Evolutionary conservation across 306 rosid genomes (phyloP).

Genomic region (Luffa acutangula): DNA sequence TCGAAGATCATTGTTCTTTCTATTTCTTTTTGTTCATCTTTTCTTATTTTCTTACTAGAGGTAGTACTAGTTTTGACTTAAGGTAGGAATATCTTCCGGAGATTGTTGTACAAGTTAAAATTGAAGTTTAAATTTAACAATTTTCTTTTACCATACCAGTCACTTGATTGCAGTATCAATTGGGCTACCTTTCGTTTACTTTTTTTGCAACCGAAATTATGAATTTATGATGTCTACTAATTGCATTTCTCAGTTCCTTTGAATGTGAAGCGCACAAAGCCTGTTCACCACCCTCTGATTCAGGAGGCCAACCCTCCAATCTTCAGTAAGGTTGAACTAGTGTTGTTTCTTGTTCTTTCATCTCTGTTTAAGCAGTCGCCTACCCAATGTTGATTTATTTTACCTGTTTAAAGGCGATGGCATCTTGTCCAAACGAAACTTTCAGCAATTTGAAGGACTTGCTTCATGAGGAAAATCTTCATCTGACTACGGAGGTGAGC

Average conservation of each 20-base stretch:
- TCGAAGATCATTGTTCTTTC: background rate
- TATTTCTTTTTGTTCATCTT: background rate
- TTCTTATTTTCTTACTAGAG: background rate
- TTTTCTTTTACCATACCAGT: background rate
- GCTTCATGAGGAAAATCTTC: slow-evolving; percentile 62
- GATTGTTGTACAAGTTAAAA: background rate
- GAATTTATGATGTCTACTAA: background rate
- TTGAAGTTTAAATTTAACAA: background rate
- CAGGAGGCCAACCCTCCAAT: slow-evolving; percentile 31
- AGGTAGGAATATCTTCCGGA: background rate
- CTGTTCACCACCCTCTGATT: slow-evolving; percentile 38
- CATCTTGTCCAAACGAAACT: slow-evolving; percentile 48
- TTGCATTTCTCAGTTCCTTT: slow-evolving; percentile 38
- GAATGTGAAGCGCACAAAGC: slow-evolving; percentile 34
- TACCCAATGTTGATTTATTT: slow-evolving; percentile 3
- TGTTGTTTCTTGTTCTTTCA: background rate
- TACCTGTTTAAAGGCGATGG: slow-evolving; percentile 31
- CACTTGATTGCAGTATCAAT: background rate
- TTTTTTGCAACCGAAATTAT: background rate
- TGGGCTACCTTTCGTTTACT: background rate
- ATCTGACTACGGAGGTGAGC: slow-evolving; percentile 63
- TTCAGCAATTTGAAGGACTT: slow-evolving; percentile 30
- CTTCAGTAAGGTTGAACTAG: slow-evolving; percentile 33
- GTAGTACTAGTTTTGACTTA: background rate
- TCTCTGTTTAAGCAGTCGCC: background rate